phyloP scores from a whole-genome alignment of 225 moss, liverwort and hornwort species.

The Thuidium tamariscinum region DNA sequence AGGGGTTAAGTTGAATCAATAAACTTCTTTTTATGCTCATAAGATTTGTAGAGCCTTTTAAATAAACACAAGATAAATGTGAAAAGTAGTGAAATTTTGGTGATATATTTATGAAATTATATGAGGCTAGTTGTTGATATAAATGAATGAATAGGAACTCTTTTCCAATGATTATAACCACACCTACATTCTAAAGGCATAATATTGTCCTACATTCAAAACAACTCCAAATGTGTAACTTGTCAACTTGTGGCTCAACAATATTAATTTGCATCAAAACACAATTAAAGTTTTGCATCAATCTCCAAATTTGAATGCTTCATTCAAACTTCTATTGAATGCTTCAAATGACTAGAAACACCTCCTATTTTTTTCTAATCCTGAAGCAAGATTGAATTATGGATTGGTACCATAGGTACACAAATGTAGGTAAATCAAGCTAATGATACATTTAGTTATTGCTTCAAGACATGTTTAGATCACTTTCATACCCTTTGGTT shows the following conservation, averaged over 20 bases:
- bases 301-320: not conserved
- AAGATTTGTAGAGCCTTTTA: no score
- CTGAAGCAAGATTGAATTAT: not conserved
- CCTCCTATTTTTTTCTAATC: not conserved
- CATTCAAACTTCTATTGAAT: not conserved
- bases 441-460: not conserved
- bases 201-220: not conserved
- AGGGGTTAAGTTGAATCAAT: no score
- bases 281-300: not conserved
- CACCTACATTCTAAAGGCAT: accelerated
- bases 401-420: not conserved
- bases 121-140: no score
- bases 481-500: accelerated
- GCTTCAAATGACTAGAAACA: not conserved
- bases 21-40: no score
- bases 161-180: not conserved
- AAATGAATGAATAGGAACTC: not conserved
- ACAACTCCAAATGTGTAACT: accelerated
- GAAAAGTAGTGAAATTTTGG: no score
- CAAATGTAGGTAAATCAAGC: not conserved
- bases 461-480: not conserved
- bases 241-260: accelerated
- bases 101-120: no score
- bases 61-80: no score
- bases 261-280: not conserved